Evolutionary conservation across 2,329 filamentous ascomycete genomes (phyloP), one percentile per base, ranked within the genome.

Genomic region (Gliomastix tumulicola): DNA sequence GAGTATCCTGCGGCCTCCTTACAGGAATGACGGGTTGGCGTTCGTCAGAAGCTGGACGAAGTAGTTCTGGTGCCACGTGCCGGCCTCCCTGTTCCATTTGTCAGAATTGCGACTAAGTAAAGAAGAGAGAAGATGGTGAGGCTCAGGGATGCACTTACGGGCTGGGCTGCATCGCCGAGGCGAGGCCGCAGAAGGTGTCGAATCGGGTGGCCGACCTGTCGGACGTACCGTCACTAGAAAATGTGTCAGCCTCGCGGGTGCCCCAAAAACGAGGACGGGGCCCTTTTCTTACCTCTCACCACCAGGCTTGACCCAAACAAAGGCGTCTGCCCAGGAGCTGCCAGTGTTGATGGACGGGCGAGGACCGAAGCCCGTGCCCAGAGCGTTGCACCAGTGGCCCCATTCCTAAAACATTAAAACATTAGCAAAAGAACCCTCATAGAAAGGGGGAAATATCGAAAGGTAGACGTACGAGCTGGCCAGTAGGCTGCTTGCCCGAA

Each of bases 281-380:
- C n/a, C n/a, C n/a, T n/a, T n/a, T n/a, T n/a, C n/a, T n/a, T n/a
- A n/a, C n/a, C n/a, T 84, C 53, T 74, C 70, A 42, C 70, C 69
- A 44, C 80, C 80, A 5, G 80, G 80, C 69, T 84, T 84, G 47
- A 83, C 63, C 80, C 80, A 84, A 39, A 83, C 79, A 45, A 84
- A 79, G 28, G 79, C 77, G 53, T 84, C 81, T 22, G 72, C 64
- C 15, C 79, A 61, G 3, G 58, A 51, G 43, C 77, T 68, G 12
- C 73, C 75, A 8, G 79, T 84, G 50, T 74, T 63, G n/a, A 76
- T 66, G 4, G 72, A 73, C 3, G 79, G 78, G n/a, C 76, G 70
- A n/a, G 59, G 57, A 41, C 80, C 81, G 42, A 82, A 83, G 7
- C 80, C 79, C 35, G 78, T 75, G 21, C 70, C 73, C 21, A 63